Evolutionary conservation across 2,329 filamentous ascomycete species (phyloP), one percentile per base, ranked within the genome.

Genomic region (Exophiala calicioides): DNA sequence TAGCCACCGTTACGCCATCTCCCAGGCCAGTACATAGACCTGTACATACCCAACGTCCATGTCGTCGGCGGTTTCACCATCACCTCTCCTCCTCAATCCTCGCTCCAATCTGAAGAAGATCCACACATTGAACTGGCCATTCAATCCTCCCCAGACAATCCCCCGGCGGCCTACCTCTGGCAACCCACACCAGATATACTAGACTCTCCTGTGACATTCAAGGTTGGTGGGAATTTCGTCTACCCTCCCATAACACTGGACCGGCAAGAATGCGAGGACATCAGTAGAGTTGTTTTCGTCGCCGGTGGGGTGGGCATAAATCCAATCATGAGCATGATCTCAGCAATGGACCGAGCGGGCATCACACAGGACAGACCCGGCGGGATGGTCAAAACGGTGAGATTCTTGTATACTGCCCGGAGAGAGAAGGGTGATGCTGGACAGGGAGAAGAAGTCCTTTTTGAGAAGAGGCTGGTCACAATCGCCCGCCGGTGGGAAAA

Each of bases 1-100:
- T 54, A 58, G 43, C 61, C 64, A 46, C 52, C 60, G 49, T 62
- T 68, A 32, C 65, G 86, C 76, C 94, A 93, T 68, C 75, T 82
- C 4, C 81, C 90, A 4, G 90, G 90, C 43, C 90, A 95, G 73
- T 95, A 89, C 88, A 77, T 95, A 45, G 90, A 95, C 64, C 83
- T 89, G 5, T 84, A 86, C 64, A 78, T 89, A 42, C 88, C 90
- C 1, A 73, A 72, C 27, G 69, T 88, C 33, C 60, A 76, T 32
- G 82, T 85, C 63, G 83, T 88, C 3, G 90, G 90, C 24, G 90
- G 90, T 47, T 95, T 95, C 72, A 95, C 89, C 31, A 86, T 95
- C 55, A 91, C 88, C 5, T 93, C 87, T 1, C 71, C 85, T 0
- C 88, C 0, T 77, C 75, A 31, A 69, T 80, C 3, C 51, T 65